Percentiles rank a stretch among this genome's conserved stretches.
These are phyloP conservation scores for Paramecium octaurelia DNA, from an alignment of 73 alveolate species.

Conservation along the genomic window DNA sequence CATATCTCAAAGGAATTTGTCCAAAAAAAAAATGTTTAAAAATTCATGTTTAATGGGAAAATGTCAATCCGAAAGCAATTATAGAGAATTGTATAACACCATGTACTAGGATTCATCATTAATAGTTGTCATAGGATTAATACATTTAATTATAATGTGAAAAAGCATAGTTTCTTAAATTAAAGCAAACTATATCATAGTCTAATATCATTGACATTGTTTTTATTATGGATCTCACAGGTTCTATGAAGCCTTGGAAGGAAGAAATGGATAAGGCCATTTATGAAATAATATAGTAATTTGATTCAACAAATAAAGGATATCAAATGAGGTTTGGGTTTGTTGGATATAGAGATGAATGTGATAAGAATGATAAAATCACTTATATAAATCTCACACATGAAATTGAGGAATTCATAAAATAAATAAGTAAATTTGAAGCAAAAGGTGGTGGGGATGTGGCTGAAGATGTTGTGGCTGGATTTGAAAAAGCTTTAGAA, in stretches of 20 bases:
- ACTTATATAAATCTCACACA: background rate
- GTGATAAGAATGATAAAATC: background rate
- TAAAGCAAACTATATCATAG: background rate
- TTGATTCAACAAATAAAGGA: background rate
- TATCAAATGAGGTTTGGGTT: background rate
- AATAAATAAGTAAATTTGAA: background rate
- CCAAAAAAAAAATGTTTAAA: background rate
- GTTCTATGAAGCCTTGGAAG: background rate
- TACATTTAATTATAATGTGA: background rate
- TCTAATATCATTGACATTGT: background rate
- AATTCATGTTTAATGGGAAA: background rate
- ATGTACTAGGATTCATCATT: background rate
- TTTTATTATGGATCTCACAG: background rate
- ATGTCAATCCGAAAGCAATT: background rate
- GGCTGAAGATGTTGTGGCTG: constrained; percentile 56
- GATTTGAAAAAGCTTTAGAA: background rate
- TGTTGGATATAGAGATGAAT: constrained; percentile 44
- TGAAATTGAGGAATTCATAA: background rate
- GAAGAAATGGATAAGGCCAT: background rate
- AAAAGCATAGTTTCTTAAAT: background rate
- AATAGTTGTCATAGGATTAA: background rate
- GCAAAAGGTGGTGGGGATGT: constrained; percentile 54
- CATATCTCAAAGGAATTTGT: background rate
- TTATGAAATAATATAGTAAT: background rate
- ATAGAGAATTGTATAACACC: background rate